A percentile compares a stretch with the other conserved stretches of the same genome.
These are phyloP conservation scores for Neurospora sp. DNA, from an alignment of 495 filamentous ascomycete genomes.

Conservation along the genomic window DNA sequence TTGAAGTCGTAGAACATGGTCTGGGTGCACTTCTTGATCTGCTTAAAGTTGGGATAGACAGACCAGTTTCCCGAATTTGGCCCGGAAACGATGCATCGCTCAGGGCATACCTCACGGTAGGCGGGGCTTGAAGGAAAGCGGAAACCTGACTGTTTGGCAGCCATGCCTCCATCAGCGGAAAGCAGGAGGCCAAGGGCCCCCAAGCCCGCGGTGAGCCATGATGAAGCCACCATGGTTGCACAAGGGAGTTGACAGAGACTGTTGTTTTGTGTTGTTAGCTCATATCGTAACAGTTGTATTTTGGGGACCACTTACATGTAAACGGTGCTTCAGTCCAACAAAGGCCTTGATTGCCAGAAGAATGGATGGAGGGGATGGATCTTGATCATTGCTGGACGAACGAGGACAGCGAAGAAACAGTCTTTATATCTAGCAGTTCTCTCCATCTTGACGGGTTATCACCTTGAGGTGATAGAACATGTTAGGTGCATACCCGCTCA, in stretches of 20 bases:
- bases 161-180: not conserved
- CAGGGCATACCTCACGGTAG: slow-evolving; percentile 16
- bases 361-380: not conserved
- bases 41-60: slow-evolving; percentile 18
- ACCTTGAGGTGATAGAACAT: not conserved
- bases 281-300: not conserved
- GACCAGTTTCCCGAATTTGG: slow-evolving; percentile 24
- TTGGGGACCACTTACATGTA: not conserved
- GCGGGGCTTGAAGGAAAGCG: not conserved
- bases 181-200: not conserved
- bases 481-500: too few relatives aligned
- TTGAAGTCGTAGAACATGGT: slow-evolving; percentile 23
- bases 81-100: slow-evolving; percentile 20
- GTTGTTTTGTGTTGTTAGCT: not conserved
- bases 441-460: not conserved
- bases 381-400: not conserved
- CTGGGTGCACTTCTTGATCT: slow-evolving; percentile 16
- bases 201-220: not conserved
- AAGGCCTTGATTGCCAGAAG: not conserved
- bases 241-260: not conserved
- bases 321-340: not conserved
- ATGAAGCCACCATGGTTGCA: not conserved
- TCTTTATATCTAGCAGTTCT: not conserved
- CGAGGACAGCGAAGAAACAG: not conserved
- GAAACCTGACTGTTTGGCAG: not conserved